Percentiles rank a stretch among this genome's conserved stretches.
phyloP scores from a whole-genome alignment of 75 land plant species.

The Picea sitchensis region DNA sequence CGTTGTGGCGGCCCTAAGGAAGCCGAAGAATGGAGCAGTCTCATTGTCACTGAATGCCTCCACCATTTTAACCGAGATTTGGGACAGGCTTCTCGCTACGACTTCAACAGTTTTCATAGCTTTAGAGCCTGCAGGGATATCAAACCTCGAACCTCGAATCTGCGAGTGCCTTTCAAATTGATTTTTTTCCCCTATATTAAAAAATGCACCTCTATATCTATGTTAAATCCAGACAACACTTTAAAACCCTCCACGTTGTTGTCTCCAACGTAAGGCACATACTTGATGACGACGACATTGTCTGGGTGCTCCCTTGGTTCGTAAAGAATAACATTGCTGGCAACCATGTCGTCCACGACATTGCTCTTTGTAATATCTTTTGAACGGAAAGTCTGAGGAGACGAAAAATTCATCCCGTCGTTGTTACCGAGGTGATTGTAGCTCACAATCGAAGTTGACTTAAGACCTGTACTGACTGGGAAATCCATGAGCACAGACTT shows the following conservation, averaged over 20 bases:
- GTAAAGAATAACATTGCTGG: constrained; percentile 45
- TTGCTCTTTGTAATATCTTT: constrained; percentile 55
- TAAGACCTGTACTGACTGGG: constrained; percentile 51
- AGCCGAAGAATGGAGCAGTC: no score
- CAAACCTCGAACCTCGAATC: no score
- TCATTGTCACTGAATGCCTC: no score
- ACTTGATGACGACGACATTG: constrained; percentile 54
- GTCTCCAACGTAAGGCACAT: constrained; percentile 50
- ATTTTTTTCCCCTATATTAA: no score
- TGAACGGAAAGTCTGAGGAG: constrained; percentile 49
- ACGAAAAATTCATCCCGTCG: constrained; percentile 52
- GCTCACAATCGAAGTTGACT: constrained; percentile 36
- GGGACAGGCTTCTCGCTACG: no score
- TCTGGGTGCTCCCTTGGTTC: constrained; percentile 50
- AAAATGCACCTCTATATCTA: no score
- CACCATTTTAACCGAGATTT: no score
- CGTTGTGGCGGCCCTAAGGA: no score
- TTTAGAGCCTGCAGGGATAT: no score
- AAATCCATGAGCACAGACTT: constrained; percentile 38
- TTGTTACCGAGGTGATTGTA: constrained; percentile 29
- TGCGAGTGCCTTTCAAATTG: no score
- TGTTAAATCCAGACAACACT: no score
- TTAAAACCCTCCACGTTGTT: constrained; percentile 14
- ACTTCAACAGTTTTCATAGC: no score
- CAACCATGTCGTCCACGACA: constrained; percentile 53